These are phyloP conservation scores for Parietaria judaica DNA, from an alignment of 306 rosid genomes.

Conservation along the genomic window DNA sequence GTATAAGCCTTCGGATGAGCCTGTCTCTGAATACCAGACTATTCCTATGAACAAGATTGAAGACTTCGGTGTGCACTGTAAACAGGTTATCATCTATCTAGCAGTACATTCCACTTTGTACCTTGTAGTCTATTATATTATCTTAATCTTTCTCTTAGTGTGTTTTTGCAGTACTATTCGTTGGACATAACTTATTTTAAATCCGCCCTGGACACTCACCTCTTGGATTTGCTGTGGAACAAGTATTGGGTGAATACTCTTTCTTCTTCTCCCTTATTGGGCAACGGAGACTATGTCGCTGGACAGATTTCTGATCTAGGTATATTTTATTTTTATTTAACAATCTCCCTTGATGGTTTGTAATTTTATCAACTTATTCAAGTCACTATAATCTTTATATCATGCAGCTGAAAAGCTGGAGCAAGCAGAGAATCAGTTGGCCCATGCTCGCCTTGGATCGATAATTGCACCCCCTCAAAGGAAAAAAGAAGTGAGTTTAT, in stretches of 20 bases:
- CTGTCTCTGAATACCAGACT: conserved; percentile 91
- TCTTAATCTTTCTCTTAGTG: conserved; percentile 14
- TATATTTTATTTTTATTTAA: conserved; percentile 21
- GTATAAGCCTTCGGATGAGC: conserved; percentile 85
- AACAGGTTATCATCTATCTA: conserved; percentile 50
- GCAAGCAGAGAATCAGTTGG: conserved; percentile 84
- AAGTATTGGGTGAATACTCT: conserved; percentile 91
- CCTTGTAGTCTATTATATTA: not conserved
- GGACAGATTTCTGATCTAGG: conserved; percentile 96
- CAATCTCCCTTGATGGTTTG: not conserved
- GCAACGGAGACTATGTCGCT: conserved; percentile 89
- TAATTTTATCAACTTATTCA: conserved; percentile 7
- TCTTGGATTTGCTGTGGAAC: conserved; percentile 92
- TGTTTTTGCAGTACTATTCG: conserved; percentile 70
- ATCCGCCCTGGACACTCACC: conserved; percentile 88
- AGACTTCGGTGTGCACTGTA: conserved; percentile 97
- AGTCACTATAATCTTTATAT: conserved; percentile 3
- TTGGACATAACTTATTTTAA: conserved; percentile 93
- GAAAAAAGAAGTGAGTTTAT: conserved; percentile 67
- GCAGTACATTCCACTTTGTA: not conserved
- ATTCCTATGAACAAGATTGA: conserved; percentile 93
- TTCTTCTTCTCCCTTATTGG: conserved; percentile 91
- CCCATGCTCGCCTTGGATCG: conserved; percentile 87
- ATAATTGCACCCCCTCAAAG: conserved; percentile 61
- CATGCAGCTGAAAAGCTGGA: conserved; percentile 92